Evolutionary conservation across 2,329 filamentous ascomycete species (phyloP).

Genomic region (Beauveria sp.): DNA sequence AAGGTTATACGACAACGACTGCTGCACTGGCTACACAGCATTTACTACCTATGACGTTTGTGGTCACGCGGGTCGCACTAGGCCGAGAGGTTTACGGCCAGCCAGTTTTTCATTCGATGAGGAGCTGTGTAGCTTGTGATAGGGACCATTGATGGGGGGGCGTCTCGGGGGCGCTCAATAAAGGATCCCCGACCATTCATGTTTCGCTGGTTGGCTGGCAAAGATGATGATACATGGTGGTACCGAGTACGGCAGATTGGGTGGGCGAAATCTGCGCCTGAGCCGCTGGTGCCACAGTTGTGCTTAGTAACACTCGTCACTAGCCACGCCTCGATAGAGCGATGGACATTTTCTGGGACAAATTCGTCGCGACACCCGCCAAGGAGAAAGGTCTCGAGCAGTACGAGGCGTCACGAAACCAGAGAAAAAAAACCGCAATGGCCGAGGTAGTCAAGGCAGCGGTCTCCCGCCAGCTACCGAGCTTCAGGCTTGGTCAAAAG

Average conservation of each 20-base stretch:
- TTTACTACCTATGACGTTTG: constrained; percentile 3
- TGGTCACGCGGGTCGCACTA: constrained; percentile 11
- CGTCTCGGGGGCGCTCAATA: neutral
- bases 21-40: neutral
- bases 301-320: neutral
- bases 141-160: neutral
- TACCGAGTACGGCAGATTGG: neutral
- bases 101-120: neutral
- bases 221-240: neutral
- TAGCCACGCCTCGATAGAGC: neutral
- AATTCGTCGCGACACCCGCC: neutral
- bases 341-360: neutral
- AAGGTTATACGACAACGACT: neutral
- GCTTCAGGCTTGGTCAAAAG: constrained; percentile 44
- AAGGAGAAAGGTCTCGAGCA: neutral
- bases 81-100: neutral
- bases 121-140: neutral
- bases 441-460: constrained; percentile 30
- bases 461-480: constrained; percentile 29
- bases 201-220: neutral
- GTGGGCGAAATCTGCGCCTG: neutral
- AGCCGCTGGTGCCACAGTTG: neutral
- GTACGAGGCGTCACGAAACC: neutral
- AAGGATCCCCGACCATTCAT: no score
- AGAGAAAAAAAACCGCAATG: constrained; percentile 23